These are phyloP conservation scores for Candida verbasci DNA, from an alignment of 805 yeast species.

Conservation along the genomic window DNA sequence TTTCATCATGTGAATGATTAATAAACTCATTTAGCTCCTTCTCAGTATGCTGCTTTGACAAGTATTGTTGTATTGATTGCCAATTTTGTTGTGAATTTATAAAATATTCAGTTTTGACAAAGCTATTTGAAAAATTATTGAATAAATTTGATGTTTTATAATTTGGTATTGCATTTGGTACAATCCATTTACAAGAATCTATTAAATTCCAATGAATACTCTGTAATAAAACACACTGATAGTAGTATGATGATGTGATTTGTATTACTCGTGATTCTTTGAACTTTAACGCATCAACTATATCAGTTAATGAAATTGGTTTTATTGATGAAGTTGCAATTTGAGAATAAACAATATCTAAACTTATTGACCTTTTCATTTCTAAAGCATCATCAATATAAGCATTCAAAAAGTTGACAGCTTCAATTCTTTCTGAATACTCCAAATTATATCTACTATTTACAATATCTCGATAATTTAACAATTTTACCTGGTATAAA, in stretches of 20 bases:
- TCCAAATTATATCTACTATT: constrained; percentile 20
- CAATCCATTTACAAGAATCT: constrained; percentile 24
- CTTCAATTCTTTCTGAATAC: constrained; percentile 13
- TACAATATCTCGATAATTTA: constrained; percentile 13
- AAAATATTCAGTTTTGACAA: constrained; percentile 13
- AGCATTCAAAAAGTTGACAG: constrained; percentile 20
- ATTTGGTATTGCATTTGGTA: constrained; percentile 12
- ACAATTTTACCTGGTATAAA: constrained; percentile 20
- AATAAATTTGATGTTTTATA: constrained; percentile 17
- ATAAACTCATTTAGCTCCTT: constrained; percentile 8
- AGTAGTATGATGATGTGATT: constrained; percentile 14
- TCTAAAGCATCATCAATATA: constrained; percentile 19
- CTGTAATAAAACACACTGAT: constrained; percentile 26
- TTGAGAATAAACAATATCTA: constrained; percentile 21
- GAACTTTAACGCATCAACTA: constrained; percentile 13
- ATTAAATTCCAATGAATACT: constrained; percentile 23
- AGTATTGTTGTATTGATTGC: constrained; percentile 9
- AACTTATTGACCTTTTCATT: constrained; percentile 9
- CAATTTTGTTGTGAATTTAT: constrained; percentile 18
- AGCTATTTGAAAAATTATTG: constrained; percentile 6
- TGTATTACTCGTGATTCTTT: constrained; percentile 9
- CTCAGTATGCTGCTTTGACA: background rate
- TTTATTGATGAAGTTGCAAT: constrained; percentile 12
- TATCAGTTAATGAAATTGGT: constrained; percentile 13
- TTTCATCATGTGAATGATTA: constrained; percentile 13